These are phyloP conservation scores for Neurospora sp. DNA, from an alignment of 495 filamentous ascomycete species.

Conservation along the genomic window DNA sequence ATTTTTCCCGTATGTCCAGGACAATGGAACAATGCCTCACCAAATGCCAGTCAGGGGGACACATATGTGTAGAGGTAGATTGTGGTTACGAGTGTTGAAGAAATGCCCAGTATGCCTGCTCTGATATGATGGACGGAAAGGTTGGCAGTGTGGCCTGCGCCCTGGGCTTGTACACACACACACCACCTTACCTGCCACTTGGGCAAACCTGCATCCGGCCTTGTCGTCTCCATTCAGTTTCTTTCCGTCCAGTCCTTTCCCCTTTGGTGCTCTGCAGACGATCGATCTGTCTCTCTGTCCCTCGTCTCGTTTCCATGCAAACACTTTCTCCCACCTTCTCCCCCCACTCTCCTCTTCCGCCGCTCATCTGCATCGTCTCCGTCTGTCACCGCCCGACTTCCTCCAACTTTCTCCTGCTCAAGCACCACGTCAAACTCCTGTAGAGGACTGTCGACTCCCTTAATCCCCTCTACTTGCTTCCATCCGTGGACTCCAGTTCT, in stretches of 20 bases:
- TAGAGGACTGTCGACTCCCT: not conserved
- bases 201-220: constrained; percentile 1
- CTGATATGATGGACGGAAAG: not conserved
- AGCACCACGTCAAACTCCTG: not conserved
- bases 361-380: not conserved
- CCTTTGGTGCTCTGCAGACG: not conserved
- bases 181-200: constrained; percentile 6
- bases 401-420: not conserved
- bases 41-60: not conserved
- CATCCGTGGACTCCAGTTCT: not conserved
- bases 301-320: constrained; percentile 2
- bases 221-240: constrained; percentile 2
- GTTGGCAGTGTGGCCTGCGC: not conserved
- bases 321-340: constrained; percentile 3
- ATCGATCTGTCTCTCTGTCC: not conserved
- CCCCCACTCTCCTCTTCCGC: not conserved
- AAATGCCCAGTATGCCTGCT: not conserved
- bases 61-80: not conserved
- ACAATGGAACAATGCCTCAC: not conserved
- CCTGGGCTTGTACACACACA: constrained; percentile 2
- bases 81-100: not conserved
- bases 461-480: not conserved
- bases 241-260: constrained; percentile 6
- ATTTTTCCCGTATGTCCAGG: not conserved
- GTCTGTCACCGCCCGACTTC: not conserved